phyloP scores from a whole-genome alignment of 176 grass and related monocot species.

The Lolium rigidum region DNA sequence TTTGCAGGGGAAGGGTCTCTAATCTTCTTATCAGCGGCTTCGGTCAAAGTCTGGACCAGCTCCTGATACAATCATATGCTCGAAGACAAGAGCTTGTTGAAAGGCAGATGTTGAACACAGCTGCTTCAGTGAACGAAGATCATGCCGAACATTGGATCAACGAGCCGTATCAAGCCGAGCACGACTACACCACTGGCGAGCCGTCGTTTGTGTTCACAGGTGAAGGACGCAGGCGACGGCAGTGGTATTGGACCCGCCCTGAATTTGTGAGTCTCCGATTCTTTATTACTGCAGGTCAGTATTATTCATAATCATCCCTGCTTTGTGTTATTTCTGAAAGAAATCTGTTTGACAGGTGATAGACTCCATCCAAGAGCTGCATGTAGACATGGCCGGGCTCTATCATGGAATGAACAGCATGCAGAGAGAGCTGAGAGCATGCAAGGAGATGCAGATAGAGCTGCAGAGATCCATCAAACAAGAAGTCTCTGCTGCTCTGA shows the following conservation, averaged over 20 bases:
- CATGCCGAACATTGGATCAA: slow-evolving; percentile 24
- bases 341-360: slow-evolving; percentile 54
- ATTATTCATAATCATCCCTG: neutral
- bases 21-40: slow-evolving; percentile 85
- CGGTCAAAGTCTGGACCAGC: slow-evolving; percentile 69
- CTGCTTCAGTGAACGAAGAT: slow-evolving; percentile 35
- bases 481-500: slow-evolving; percentile 87
- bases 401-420: slow-evolving; percentile 27
- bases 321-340: neutral
- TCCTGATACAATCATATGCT: slow-evolving; percentile 73
- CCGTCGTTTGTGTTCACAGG: slow-evolving; percentile 33
- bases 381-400: slow-evolving; percentile 63
- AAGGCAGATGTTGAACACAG: neutral
- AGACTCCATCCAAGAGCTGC: slow-evolving; percentile 60
- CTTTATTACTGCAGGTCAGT: neutral
- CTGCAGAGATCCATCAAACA: slow-evolving; percentile 78
- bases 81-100: slow-evolving; percentile 62
- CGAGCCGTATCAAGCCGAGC: slow-evolving; percentile 10
- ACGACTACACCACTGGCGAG: slow-evolving; percentile 26
- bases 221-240: slow-evolving; percentile 44
- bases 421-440: slow-evolving; percentile 69
- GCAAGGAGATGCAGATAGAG: slow-evolving; percentile 96
- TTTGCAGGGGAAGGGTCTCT: slow-evolving; percentile 74
- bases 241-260: slow-evolving; percentile 46
- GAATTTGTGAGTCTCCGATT: neutral